These are phyloP conservation scores for Colletotrichum somersetense DNA, from an alignment of 2,329 filamentous ascomycete species.

Conservation along the genomic window DNA sequence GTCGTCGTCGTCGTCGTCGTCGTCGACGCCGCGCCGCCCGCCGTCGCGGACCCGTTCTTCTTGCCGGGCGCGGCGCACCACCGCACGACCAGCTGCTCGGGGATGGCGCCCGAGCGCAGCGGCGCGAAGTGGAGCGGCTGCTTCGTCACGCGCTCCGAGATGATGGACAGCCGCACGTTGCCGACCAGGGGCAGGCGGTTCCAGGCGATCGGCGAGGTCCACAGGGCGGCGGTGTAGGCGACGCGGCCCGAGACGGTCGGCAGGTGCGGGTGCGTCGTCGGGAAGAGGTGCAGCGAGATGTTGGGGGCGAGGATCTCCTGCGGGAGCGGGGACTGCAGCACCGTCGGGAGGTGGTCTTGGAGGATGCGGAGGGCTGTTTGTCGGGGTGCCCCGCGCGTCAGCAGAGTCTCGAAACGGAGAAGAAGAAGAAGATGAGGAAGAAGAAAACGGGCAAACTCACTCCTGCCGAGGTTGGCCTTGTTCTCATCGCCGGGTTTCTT, in stretches of 20 bases:
- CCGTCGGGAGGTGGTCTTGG: conserved; percentile 74
- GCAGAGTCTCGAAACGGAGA: background rate
- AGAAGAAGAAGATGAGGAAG: background rate
- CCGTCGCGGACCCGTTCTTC: conserved; percentile 45
- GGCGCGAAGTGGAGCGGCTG: conserved; percentile 63
- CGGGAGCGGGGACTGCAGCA: conserved; percentile 76
- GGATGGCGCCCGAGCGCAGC: conserved; percentile 64
- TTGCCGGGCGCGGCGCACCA: conserved; percentile 84
- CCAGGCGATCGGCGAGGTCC: conserved; percentile 97
- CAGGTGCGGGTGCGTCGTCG: conserved; percentile 85
- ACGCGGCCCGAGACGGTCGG: conserved; percentile 92
- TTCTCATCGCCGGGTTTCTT: conserved; percentile 64
- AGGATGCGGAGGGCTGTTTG: conserved; percentile 71
- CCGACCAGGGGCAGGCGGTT: conserved; percentile 91
- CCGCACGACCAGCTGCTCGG: conserved; percentile 89
- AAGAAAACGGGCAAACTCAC: conserved; percentile 55
- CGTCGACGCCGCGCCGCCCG: conserved; percentile 53
- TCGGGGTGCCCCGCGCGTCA: conserved; percentile 1
- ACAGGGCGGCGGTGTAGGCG: conserved; percentile 88
- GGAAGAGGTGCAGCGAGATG: conserved; percentile 78
- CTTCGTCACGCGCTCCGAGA: conserved; percentile 88
- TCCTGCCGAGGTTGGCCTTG: conserved; percentile 73
- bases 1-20: conserved; percentile 41
- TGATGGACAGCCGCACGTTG: conserved; percentile 87
- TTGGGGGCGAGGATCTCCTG: conserved; percentile 82